Evolutionary conservation across 208 protist species (phyloP).

Genomic region (Leishmania tarentolae): DNA sequence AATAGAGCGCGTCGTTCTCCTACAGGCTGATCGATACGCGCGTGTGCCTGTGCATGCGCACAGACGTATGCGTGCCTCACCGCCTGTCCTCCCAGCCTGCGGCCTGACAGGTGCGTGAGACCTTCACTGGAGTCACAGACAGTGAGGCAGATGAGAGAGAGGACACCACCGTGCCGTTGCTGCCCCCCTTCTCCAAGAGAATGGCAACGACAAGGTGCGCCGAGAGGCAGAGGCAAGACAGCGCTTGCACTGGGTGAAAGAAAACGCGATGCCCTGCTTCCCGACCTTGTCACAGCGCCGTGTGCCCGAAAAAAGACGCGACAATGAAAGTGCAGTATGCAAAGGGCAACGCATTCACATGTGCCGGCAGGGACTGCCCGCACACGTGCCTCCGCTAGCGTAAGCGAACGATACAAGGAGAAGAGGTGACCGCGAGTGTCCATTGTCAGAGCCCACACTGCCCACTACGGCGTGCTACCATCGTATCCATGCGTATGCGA

Average conservation of each 20-base stretch:
- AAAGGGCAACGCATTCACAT: neutral
- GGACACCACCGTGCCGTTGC: neutral
- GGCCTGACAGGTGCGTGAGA: neutral
- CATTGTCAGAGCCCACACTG: neutral
- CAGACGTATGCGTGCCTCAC: neutral
- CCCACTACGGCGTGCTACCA: neutral
- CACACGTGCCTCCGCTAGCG: no score
- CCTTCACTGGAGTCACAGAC: neutral
- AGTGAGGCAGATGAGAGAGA: neutral
- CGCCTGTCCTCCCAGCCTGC: neutral
- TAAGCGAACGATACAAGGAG: no score
- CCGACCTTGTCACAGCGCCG: neutral
- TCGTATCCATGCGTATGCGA: neutral
- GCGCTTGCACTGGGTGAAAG: neutral
- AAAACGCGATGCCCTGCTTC: neutral
- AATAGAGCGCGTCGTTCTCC: neutral
- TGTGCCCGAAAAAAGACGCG: neutral
- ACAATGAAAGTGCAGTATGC: no score
- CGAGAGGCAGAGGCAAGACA: neutral
- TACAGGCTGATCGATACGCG: neutral
- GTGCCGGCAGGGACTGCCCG: no score
- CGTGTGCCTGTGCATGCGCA: neutral
- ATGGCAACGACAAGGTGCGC: neutral
- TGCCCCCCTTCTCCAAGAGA: neutral
- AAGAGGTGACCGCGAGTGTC: no score